Percentiles rank a stretch among this genome's conserved stretches.
These are phyloP conservation scores for Themeda triandra DNA, from an alignment of 176 grass and related monocot species.

Conservation along the genomic window DNA sequence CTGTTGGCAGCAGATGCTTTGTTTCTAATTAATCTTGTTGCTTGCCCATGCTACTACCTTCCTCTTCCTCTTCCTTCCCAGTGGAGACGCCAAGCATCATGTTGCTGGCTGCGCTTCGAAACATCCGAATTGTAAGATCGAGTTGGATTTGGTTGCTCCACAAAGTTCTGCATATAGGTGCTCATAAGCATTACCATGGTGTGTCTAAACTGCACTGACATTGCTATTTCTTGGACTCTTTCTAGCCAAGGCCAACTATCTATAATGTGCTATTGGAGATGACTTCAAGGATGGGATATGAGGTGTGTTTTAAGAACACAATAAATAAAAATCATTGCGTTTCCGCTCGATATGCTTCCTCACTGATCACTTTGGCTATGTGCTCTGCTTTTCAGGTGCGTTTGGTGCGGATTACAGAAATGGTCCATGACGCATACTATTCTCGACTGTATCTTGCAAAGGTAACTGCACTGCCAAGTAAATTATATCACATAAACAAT, in stretches of 20 bases:
- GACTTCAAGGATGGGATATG: conserved; percentile 89
- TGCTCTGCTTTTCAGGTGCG: conserved; percentile 52
- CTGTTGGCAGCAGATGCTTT: neutral
- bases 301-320: conserved; percentile 32
- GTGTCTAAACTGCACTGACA: neutral
- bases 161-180: neutral
- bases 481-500: neutral
- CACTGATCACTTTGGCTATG: neutral
- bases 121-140: conserved; percentile 91
- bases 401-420: conserved; percentile 82
- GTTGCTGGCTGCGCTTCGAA: conserved; percentile 79
- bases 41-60: conserved; percentile 8
- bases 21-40: neutral
- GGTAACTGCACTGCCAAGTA: conserved; percentile 37
- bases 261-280: conserved; percentile 83
- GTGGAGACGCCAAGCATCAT: conserved; percentile 92
- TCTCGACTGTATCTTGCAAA: conserved; percentile 86
- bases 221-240: conserved; percentile 12
- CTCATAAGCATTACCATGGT: conserved; percentile 4
- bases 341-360: neutral
- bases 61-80: neutral
- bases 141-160: neutral
- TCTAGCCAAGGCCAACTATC: conserved; percentile 84
- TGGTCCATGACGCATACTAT: conserved; percentile 79
- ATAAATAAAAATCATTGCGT: neutral